Evolutionary conservation across 176 grass and related monocot species (phyloP), one percentile per base, ranked within the genome.

Genomic region (Dendrocalamus sinicus): DNA sequence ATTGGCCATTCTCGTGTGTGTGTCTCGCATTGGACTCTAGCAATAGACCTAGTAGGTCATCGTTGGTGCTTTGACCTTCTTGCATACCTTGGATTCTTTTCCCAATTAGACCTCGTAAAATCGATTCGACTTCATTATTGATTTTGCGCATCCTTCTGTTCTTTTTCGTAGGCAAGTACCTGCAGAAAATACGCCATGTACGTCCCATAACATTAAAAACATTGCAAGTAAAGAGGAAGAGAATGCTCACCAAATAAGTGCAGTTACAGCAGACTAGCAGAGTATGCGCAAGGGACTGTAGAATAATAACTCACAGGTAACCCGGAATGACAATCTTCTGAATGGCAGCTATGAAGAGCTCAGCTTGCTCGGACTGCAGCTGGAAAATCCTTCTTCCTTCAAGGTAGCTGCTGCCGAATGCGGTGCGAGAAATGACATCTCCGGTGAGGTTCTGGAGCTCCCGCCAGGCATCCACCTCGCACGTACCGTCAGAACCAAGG

Each of bases 381-480:
- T 81, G 62, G 55, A 93, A 90, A 77, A 93, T 88, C 44, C 77
- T 85, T 79, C 84, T 80, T 47, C 88, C 91, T 84, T 93, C 84
- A 19, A 87, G 53, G 44, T 73, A 85, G 74, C 53, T 90, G 75
- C 91, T 85, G 52, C 91, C 81, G 63, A 93, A 93, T 67, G 91
- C 88, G 8, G 88, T 84, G 28, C 84, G 79, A 23, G 91, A 93
- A 75, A 93, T 93, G 46, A 88, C 91, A 35, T 93, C 91, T 84
- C 84, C 89, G 7, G 89, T 91, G 12, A 94, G 88, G 40, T 63
- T 94, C 67, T 91, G 86, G n/a, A 94, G 61, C 61, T 94, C 86
- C 5, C 80, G 85, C 83, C 86, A 87, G 46, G 91, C 58, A 77
- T 94, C 86, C 46, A 86, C 26, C 68, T 94, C 89, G 53, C 55